Evolutionary conservation across 495 filamentous ascomycete genomes (phyloP).

Genomic region (Neurospora tetrasperma): DNA sequence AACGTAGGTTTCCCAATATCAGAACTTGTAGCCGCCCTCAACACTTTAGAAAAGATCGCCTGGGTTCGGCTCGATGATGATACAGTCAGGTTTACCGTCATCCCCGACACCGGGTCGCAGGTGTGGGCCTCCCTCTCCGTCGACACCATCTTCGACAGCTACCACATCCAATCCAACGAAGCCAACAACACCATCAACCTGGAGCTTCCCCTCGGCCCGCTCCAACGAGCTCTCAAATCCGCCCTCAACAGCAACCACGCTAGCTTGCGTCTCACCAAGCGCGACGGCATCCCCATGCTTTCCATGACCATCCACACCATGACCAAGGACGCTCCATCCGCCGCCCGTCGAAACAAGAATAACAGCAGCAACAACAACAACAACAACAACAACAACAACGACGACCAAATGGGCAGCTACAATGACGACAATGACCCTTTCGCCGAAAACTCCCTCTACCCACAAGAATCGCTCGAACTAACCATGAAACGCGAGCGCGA

Average conservation of each 20-base stretch:
- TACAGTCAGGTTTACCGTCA: conserved; percentile 84
- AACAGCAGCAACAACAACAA: conserved; percentile 16
- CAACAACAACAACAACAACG: conserved; percentile 12
- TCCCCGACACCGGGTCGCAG: conserved; percentile 85
- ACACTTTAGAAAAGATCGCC: conserved; percentile 79
- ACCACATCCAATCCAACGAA: conserved; percentile 74
- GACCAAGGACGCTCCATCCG: conserved; percentile 24
- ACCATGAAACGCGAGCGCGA: conserved; percentile 53
- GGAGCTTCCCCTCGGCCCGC: conserved; percentile 70
- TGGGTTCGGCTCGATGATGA: conserved; percentile 87
- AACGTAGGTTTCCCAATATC: background rate
- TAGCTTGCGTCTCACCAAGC: conserved; percentile 83
- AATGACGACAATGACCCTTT: conserved; percentile 26
- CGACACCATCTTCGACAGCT: conserved; percentile 84
- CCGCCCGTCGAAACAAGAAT: conserved; percentile 10
- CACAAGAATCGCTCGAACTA: conserved; percentile 39
- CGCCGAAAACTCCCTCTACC: conserved; percentile 27
- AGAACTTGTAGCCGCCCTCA: conserved; percentile 81
- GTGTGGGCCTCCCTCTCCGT: conserved; percentile 73
- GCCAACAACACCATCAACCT: conserved; percentile 83
- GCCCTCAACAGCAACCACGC: conserved; percentile 66
- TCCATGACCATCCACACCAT: conserved; percentile 73
- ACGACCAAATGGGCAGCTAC: conserved; percentile 10
- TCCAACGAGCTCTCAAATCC: conserved; percentile 79
- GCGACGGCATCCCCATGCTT: conserved; percentile 72